A percentile compares a stretch with the other conserved stretches of the same genome.
Conservation (phyloP, 2,329 filamentous ascomycete genomes). For the Biscogniauxia marginata region DNA sequence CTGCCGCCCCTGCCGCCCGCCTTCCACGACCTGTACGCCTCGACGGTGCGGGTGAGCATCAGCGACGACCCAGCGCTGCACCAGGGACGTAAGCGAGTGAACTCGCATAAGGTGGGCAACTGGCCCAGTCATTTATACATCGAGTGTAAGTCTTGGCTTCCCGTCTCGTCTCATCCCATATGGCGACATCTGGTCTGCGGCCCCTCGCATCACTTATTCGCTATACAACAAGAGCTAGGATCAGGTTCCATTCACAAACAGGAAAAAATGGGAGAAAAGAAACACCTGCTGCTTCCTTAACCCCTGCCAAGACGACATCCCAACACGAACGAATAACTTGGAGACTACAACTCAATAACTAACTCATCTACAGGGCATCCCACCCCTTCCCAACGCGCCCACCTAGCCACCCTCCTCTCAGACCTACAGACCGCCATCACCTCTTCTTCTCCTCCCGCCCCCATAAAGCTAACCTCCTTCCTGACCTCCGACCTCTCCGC, state of each 20-base stretch:
- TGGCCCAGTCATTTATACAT: slow-evolving; percentile 94
- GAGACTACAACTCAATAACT: slow-evolving; percentile 12
- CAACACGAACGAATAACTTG: too few relatives aligned
- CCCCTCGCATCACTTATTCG: not conserved
- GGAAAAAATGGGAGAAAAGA: not conserved
- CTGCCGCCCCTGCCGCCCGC: slow-evolving; percentile 74
- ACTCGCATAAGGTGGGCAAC: slow-evolving; percentile 81
- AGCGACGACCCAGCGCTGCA: slow-evolving; percentile 83
- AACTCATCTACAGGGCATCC: slow-evolving; percentile 26
- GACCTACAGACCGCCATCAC: slow-evolving; percentile 31
- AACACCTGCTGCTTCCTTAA: not conserved
- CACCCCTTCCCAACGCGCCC: slow-evolving; percentile 40
- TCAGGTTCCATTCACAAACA: too few relatives aligned
- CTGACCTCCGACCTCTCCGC: slow-evolving; percentile 75
- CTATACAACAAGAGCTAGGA: too few relatives aligned
- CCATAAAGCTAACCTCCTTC: slow-evolving; percentile 58
- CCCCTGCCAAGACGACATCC: too few relatives aligned
- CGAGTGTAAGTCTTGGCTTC: slow-evolving; percentile 66
- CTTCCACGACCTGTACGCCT: slow-evolving; percentile 90
- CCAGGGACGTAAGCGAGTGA: slow-evolving; percentile 76
- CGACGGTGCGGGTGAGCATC: slow-evolving; percentile 72
- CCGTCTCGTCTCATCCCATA: not conserved
- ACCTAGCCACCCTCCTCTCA: slow-evolving; percentile 45
- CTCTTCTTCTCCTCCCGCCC: slow-evolving; percentile 26
- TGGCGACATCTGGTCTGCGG: not conserved